A percentile compares a stretch with the other conserved stretches of the same genome.
These are phyloP conservation scores for Blastobotrys malaysiensis DNA, from an alignment of 1,139 yeast genomes.

Conservation along the genomic window DNA sequence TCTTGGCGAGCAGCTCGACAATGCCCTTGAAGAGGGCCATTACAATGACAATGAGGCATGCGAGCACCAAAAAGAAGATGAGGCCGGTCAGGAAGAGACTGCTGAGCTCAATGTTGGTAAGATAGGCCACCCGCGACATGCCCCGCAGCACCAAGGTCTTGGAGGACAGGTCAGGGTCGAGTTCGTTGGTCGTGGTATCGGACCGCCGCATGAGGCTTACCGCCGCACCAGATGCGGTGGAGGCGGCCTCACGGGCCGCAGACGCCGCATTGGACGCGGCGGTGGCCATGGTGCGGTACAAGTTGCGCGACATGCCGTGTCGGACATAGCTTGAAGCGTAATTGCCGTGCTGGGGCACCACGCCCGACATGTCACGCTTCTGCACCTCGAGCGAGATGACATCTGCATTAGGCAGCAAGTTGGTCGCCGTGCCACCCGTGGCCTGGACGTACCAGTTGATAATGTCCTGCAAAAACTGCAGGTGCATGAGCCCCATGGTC, in stretches of 20 bases:
- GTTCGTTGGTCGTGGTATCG: conserved; percentile 62
- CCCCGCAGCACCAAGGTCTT: conserved; percentile 83
- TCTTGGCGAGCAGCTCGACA: conserved; percentile 61
- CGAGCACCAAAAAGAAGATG: conserved; percentile 70
- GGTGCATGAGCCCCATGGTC: conserved; percentile 87
- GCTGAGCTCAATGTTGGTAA: conserved; percentile 81
- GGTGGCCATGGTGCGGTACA: conserved; percentile 20
- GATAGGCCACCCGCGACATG: conserved; percentile 81
- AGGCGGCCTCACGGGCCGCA: conserved; percentile 7
- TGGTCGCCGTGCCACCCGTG: conserved; percentile 89
- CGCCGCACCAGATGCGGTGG: conserved; percentile 17
- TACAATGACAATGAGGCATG: conserved; percentile 61
- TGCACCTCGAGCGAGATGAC: conserved; percentile 77
- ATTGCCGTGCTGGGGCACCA: conserved; percentile 17
- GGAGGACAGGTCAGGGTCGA: conserved; percentile 46
- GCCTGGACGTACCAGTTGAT: conserved; percentile 94
- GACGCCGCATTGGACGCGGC: not conserved
- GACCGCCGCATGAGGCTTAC: conserved; percentile 9
- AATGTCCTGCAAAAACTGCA: conserved; percentile 76
- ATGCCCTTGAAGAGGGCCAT: conserved; percentile 68
- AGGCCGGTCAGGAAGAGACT: conserved; percentile 82
- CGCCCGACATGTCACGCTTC: conserved; percentile 35
- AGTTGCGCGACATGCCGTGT: conserved; percentile 15
- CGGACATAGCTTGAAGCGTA: conserved; percentile 24
- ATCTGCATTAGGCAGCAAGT: conserved; percentile 53